Evolutionary conservation across 1,284 basidiomycete species (phyloP), one percentile per base, ranked within the genome.

Genomic region (Flammula alnicola): DNA sequence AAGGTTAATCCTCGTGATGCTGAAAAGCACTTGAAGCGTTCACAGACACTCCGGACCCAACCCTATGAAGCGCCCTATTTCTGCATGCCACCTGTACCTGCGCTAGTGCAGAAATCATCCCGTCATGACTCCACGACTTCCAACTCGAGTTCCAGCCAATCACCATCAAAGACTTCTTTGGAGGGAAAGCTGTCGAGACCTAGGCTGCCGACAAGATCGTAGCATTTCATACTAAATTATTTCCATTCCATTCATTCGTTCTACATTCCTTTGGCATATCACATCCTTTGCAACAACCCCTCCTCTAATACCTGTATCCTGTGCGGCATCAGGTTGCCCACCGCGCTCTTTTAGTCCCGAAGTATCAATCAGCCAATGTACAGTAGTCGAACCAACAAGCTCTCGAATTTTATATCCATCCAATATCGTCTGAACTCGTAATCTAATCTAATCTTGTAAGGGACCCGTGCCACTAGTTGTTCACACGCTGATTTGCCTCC

Each of bases 21-120:
- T 23, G 61, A 58, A 43, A 71, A 67, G n/a, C n/a, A n/a, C n/a
- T n/a, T n/a, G 49, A 72, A 71, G 52, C 63, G 64, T 27, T 64
- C 71, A 2, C 62, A 64, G 48, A 60, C 66, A 0, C 63, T 67
- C 25, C 77, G 83, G 19, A 84, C 83, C 1, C 71, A 79, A 37
- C 81, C 83, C 1, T 85, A 84, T 54, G 75, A 79, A 49, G 81
- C 81, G 3, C 82, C 83, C 2, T 84, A 81, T 58, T 83, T 79
- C 64, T 78, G 80, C 53, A 77, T 80, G 14, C 65, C 72, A 4
- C 81, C 81, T 64, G 16, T 61, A 14, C 44, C 44, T 6, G 20
- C 44, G 19, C 44, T 37, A 16, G 44, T 47, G n/a, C 26, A 47
- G 10, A 39, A 39, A 11, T 31, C 44, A 22, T 39, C 39, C 8